Evolutionary conservation across 2,329 filamentous ascomycete species (phyloP).

Genomic region (Fusarium sublunatum): DNA sequence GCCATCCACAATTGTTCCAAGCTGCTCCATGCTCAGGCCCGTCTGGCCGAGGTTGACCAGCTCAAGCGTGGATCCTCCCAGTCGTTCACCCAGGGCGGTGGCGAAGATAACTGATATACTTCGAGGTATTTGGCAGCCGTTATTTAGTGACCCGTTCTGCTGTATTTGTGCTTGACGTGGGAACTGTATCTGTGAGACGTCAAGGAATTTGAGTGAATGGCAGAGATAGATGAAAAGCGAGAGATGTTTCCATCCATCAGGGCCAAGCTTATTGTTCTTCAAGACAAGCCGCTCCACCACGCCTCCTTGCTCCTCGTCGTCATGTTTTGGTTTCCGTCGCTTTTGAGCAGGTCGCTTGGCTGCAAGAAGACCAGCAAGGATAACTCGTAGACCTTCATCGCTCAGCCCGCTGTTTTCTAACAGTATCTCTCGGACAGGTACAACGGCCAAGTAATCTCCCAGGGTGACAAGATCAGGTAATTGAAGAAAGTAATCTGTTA

Average conservation of each 20-base stretch:
- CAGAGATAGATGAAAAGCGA: slow-evolving; percentile 92
- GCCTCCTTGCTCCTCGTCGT: slow-evolving; percentile 67
- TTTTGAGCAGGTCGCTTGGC: slow-evolving; percentile 74
- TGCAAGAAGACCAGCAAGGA: slow-evolving; percentile 86
- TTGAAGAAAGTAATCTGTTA: slow-evolving; percentile 86
- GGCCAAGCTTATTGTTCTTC: slow-evolving; percentile 91
- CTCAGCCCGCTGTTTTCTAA: slow-evolving; percentile 88
- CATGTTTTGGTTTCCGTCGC: slow-evolving; percentile 60
- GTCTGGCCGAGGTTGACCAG: slow-evolving; percentile 87
- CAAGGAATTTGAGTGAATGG: slow-evolving; percentile 84
- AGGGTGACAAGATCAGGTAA: slow-evolving; percentile 86
- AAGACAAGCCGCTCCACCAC: slow-evolving; percentile 88
- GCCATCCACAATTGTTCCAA: slow-evolving; percentile 83
- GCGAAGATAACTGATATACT: slow-evolving; percentile 71
- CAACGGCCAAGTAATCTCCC: slow-evolving; percentile 92
- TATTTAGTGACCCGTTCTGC: slow-evolving; percentile 48
- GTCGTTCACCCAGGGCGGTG: slow-evolving; percentile 79
- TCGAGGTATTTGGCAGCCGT: slow-evolving; percentile 50
- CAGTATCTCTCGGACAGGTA: slow-evolving; percentile 87
- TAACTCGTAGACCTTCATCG: slow-evolving; percentile 86
- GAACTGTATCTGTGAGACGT: slow-evolving; percentile 86
- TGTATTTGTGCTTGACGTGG: slow-evolving; percentile 59
- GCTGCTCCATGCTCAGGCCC: slow-evolving; percentile 74
- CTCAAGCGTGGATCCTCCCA: slow-evolving; percentile 81
- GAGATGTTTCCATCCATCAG: slow-evolving; percentile 91